phyloP scores from a whole-genome alignment of 2,329 filamentous ascomycete genomes.

The Trichoderma gracile region DNA sequence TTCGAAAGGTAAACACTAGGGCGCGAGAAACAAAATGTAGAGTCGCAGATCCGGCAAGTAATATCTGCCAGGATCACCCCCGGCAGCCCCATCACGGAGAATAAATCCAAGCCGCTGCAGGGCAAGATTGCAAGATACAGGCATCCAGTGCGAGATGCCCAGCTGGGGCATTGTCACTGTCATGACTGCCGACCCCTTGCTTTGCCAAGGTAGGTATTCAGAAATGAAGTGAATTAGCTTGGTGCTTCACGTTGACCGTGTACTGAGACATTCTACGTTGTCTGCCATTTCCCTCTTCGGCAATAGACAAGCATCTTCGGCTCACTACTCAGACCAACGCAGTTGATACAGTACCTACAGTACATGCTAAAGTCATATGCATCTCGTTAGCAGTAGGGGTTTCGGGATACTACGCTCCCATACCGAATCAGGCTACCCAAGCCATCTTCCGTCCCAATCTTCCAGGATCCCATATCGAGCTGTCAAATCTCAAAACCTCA shows the following conservation, averaged over 20 bases:
- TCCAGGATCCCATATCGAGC: no score
- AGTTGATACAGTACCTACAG: neutral
- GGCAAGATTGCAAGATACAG: neutral
- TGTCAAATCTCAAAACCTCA: no score
- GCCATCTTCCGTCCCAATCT: neutral
- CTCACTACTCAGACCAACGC: neutral
- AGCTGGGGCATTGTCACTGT: neutral
- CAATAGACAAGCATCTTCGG: neutral
- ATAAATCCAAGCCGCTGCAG: conserved; percentile 13
- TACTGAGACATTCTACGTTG: neutral
- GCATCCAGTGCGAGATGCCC: neutral
- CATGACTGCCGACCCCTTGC: no score
- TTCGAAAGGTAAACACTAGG: neutral
- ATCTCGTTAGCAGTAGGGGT: conserved; percentile 1
- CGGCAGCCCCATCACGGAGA: conserved; percentile 4
- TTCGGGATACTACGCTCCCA: neutral
- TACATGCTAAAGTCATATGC: neutral
- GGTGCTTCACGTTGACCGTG: neutral
- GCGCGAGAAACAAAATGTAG: neutral
- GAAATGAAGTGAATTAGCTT: no score
- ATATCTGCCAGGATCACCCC: neutral
- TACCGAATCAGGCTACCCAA: neutral
- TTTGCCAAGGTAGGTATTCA: neutral
- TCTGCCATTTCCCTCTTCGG: neutral
- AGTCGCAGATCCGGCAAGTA: neutral